A percentile compares a stretch with the other conserved stretches of the same genome.
Conservation (phyloP, 2,329 filamentous ascomycete species). For the Pochonia chlamydosporia region DNA sequence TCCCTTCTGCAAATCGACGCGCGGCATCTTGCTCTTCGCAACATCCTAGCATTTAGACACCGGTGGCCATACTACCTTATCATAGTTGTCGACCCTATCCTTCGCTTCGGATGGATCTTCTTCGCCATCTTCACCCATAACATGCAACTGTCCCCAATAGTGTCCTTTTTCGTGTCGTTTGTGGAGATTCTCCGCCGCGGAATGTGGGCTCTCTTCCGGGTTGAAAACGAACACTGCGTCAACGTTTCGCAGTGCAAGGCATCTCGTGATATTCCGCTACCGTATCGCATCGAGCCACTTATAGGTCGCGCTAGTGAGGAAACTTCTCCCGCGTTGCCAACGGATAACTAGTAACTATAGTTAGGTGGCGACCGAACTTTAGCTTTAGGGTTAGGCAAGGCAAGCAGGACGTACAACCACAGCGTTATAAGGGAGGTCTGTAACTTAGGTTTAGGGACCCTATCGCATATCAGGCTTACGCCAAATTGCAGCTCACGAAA, state of each 20-base stretch:
- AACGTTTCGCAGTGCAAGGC: constrained; percentile 90
- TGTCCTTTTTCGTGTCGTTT: constrained; percentile 73
- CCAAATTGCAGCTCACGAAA: too few species aligned
- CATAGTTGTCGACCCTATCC: constrained; percentile 74
- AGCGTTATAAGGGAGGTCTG: too few species aligned
- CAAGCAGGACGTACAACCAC: too few species aligned
- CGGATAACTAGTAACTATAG: constrained; percentile 15
- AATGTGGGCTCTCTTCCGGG: constrained; percentile 87
- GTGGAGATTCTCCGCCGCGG: constrained; percentile 77
- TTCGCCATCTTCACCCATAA: constrained; percentile 80
- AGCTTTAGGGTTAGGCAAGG: too few species aligned
- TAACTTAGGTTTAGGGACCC: too few species aligned
- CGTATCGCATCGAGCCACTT: constrained; percentile 59
- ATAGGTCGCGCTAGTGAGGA: constrained; percentile 36
- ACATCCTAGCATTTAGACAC: constrained; percentile 72
- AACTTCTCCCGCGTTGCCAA: constrained; percentile 10
- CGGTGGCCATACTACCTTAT: constrained; percentile 81
- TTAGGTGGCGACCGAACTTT: too few species aligned
- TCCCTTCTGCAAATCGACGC: constrained; percentile 74
- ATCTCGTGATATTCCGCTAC: constrained; percentile 78
- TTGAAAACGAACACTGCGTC: constrained; percentile 95
- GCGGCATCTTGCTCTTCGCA: constrained; percentile 62
- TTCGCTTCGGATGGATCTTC: constrained; percentile 92
- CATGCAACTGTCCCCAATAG: constrained; percentile 73
- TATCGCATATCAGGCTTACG: too few species aligned